Conservation (phyloP, 139 green algal species). For the Auxenochlorella pyrenoidosa region DNA sequence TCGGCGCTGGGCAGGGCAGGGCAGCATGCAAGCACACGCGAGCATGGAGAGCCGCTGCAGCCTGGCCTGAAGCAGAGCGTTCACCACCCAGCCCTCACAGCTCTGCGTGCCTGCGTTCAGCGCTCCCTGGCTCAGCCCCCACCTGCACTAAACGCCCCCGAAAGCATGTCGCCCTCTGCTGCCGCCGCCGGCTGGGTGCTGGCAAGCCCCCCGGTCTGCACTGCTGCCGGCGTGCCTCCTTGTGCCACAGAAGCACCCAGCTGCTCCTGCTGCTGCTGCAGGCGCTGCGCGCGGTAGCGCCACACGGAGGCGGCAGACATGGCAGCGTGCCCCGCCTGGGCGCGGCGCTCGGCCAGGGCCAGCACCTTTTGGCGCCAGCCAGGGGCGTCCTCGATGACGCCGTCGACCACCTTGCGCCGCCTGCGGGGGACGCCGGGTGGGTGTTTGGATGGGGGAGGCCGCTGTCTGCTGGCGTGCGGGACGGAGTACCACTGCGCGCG, state of each 20-base stretch:
- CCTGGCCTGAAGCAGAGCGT: no score
- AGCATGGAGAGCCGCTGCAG: no score
- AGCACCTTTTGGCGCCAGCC: conserved; percentile 11
- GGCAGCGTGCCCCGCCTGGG: neutral
- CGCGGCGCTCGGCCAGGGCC: conserved; percentile 6
- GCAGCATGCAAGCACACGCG: no score
- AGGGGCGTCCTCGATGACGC: neutral
- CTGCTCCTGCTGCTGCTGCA: neutral
- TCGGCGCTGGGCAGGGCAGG: no score
- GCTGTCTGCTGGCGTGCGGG: no score
- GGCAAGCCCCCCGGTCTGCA: no score
- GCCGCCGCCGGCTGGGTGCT: neutral
- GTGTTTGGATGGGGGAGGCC: no score
- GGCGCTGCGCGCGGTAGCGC: neutral
- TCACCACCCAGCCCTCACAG: no score
- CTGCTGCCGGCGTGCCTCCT: neutral
- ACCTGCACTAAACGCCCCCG: neutral
- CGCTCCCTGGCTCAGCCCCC: no score
- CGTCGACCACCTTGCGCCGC: neutral
- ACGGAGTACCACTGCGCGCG: no score
- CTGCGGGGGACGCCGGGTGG: no score
- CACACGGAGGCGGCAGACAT: neutral
- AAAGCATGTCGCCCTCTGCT: neutral
- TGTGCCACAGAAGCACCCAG: neutral
- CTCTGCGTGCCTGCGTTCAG: no score